phyloP scores from a whole-genome alignment of 495 filamentous ascomycete genomes.

The Daldinia grandis region DNA sequence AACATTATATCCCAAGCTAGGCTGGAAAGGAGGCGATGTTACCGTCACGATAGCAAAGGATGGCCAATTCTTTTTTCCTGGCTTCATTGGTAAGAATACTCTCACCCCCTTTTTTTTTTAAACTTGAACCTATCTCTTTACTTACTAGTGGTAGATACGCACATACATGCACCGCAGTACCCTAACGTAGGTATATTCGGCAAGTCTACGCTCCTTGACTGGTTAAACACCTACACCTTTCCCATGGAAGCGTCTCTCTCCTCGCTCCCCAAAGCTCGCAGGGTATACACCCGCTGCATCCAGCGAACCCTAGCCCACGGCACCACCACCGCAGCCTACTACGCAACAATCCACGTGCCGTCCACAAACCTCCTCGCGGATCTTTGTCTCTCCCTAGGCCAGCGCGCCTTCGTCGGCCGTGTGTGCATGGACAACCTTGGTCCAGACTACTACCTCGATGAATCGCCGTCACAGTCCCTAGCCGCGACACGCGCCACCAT shows the following conservation, averaged over 20 bases:
- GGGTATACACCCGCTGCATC: slow-evolving; percentile 78
- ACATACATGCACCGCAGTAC: slow-evolving; percentile 93
- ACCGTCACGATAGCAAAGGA: slow-evolving; percentile 48
- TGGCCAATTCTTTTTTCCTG: slow-evolving; percentile 87
- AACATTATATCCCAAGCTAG: slow-evolving; percentile 43
- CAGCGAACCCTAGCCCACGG: slow-evolving; percentile 83
- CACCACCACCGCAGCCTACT: slow-evolving; percentile 91
- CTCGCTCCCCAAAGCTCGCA: slow-evolving; percentile 56
- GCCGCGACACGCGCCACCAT: slow-evolving; percentile 68
- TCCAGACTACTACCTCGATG: slow-evolving; percentile 80
- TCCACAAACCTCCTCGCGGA: slow-evolving; percentile 89
- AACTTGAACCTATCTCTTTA: background rate
- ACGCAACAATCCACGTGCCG: slow-evolving; percentile 82
- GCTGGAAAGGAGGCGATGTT: slow-evolving; percentile 51
- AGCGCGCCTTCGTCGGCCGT: slow-evolving; percentile 89
- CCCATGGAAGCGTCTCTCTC: slow-evolving; percentile 81
- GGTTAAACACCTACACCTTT: slow-evolving; percentile 96
- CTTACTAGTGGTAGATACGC: slow-evolving; percentile 70
- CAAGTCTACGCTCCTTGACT: slow-evolving; percentile 85
- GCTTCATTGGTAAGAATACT: slow-evolving; percentile 77
- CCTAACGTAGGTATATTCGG: slow-evolving; percentile 94
- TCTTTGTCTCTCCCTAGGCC: slow-evolving; percentile 76
- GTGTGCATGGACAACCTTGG: slow-evolving; percentile 87
- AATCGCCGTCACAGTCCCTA: slow-evolving; percentile 62
- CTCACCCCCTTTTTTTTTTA: background rate